Conservation (phyloP, 108 stramenopile genomes). For the Conticribra guillardii region DNA sequence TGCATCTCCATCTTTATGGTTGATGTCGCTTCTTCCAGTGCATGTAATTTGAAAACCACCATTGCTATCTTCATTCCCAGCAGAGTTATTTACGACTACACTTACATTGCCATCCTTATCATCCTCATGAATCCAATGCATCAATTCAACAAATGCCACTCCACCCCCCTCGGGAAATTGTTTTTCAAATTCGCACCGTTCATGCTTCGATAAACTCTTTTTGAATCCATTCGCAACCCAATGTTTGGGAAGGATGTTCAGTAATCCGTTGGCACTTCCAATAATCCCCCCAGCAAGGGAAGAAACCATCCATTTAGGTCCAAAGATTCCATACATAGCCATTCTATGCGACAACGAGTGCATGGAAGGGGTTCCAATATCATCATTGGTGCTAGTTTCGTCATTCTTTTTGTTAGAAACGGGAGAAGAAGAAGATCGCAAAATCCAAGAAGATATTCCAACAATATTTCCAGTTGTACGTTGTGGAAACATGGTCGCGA, state of each 20-base stretch:
- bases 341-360: conserved; percentile 7
- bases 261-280: conserved; percentile 1
- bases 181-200: conserved; percentile 9
- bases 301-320: conserved; percentile 26
- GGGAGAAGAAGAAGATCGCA: conserved; percentile 12
- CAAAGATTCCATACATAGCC: conserved; percentile 33
- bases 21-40: background rate
- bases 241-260: conserved; percentile 7
- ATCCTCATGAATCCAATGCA: conserved; percentile 24
- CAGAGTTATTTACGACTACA: conserved; percentile 14
- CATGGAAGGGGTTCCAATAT: too few relatives aligned
- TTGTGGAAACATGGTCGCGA: conserved; percentile 15
- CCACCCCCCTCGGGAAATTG: conserved; percentile 18
- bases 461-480: conserved; percentile 39
- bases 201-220: conserved; percentile 14
- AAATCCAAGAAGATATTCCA: conserved; percentile 30
- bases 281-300: conserved; percentile 13
- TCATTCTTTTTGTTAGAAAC: too few relatives aligned
- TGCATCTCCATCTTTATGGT: conserved; percentile 17
- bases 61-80: background rate
- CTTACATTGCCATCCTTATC: conserved; percentile 16
- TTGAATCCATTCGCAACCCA: conserved; percentile 6
- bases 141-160: conserved; percentile 12
- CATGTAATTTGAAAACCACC: background rate
- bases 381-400: too few relatives aligned